Base-by-base conservation (phyloP, 1,284 basidiomycete genomes). In the Cystobasidiaceae sp. region DNA sequence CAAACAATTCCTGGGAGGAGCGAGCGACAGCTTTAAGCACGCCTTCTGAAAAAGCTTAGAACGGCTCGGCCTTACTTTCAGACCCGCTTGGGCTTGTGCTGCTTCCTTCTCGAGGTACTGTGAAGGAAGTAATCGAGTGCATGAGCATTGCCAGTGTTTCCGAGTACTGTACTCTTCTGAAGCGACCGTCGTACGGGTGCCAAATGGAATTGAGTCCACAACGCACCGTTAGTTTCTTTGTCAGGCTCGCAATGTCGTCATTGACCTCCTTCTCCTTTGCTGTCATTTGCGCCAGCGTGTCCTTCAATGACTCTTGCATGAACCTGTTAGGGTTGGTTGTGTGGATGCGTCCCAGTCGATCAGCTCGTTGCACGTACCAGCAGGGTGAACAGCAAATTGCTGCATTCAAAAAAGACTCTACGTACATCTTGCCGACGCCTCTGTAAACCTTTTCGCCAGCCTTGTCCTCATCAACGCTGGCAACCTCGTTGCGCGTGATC, bases 91-190 rank as follows among this genome's bases (percentile, higher is more conserved):
- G 21, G 61, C 61, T 33, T 64, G 61, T 28, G 61, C 61, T n/a
- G 46, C 43, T 39, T 64, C 61, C 30, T 64, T 64, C 33, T 64
- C 61, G 19, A 64, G 61, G 27, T 64, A 64, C 61, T 64, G 52
- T n/a, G 11, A 39, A 39, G n/a, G 37, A n/a, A n/a, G 9, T 39
- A 39, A n/a, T n/a, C n/a, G n/a, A n/a, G n/a, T n/a, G n/a, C n/a
- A n/a, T n/a, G n/a, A n/a, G n/a, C n/a, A n/a, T n/a, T n/a, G n/a
- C n/a, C n/a, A n/a, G n/a, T n/a, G n/a, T n/a, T n/a, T n/a, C n/a
- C n/a, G n/a, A n/a, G n/a, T n/a, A n/a, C n/a, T n/a, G n/a, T n/a
- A n/a, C n/a, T n/a, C n/a, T n/a, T n/a, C n/a, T n/a, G n/a, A n/a
- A n/a, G n/a, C n/a, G n/a, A n/a, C n/a, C n/a, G n/a, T n/a, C n/a